Base-by-base conservation (phyloP, 768 basidiomycete genomes). In the Tulasnella sp. region DNA sequence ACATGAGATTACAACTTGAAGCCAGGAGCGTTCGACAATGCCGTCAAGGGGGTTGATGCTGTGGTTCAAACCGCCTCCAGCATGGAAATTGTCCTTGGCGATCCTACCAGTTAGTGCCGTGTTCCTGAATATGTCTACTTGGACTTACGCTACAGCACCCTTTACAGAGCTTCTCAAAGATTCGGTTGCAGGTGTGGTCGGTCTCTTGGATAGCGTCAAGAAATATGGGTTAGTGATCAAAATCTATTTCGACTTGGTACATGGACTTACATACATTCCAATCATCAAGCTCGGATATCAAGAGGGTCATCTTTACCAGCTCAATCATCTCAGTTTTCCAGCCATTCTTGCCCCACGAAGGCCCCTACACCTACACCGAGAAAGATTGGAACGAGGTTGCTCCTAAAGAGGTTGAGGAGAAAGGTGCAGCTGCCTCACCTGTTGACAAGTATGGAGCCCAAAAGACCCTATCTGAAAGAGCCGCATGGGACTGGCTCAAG, bases 271-370 rank as follows among this genome's bases (percentile, higher is more conserved):
- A 12, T 5, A 45, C 27, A 28, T 22, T 22, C 5, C 43, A 5
- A 16, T 5, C 15, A 12, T 8, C 24, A 20, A 16, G 34, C 5
- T 24, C 54, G 8, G 20, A 54, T 6, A 56, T 66, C 40, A 62
- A 67, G 57, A 60, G 68, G 28, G 58, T 69, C 4, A 62, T 68
- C 19, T 58, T 67, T 45, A 69, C 68, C n/a, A 62, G 60, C 12
- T 66, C 65, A 10, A 60, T 64, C 35, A 65, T 10, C 9, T 20
- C 43, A 5, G 43, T 16, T 25, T 8, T 24, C 16, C 24, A 25
- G 15, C 20, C 20, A 22, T 49, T 55, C n/a, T 45, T 59, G 53
- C 28, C 61, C 34, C 15, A 37, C 3, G 19, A 37, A 41, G 37
- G 32, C 65, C 10, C 59, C 66, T 22, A 66, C 56, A 56, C 61